These are phyloP conservation scores for Mycena galericulata DNA, from an alignment of 768 basidiomycete genomes.

Conservation along the genomic window DNA sequence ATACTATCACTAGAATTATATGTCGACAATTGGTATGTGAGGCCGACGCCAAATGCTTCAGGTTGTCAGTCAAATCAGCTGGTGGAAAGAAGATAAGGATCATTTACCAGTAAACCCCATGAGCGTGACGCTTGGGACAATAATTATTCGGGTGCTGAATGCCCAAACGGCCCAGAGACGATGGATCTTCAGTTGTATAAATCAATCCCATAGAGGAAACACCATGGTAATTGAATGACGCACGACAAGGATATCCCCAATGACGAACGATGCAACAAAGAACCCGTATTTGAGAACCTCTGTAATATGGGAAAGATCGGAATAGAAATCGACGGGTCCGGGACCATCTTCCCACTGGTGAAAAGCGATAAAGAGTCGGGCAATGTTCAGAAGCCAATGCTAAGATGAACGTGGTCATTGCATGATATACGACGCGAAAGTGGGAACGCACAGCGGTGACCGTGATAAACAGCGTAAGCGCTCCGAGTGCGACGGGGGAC, in stretches of 20 bases:
- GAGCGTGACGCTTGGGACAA: slow-evolving; percentile 3
- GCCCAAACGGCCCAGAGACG: slow-evolving; percentile 9
- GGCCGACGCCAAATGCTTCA: slow-evolving; percentile 10
- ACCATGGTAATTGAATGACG: neutral
- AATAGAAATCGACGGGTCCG: neutral
- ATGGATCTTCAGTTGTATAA: neutral
- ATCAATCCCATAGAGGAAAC: neutral
- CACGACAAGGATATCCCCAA: neutral
- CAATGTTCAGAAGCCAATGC: slow-evolving; percentile 16
- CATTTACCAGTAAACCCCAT: neutral
- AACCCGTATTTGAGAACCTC: slow-evolving; percentile 9
- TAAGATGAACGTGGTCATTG: neutral
- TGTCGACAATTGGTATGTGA: slow-evolving; percentile 5
- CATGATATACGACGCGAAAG: neutral
- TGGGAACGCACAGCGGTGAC: neutral
- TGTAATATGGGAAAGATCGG: slow-evolving; percentile 8
- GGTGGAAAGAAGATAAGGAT: neutral
- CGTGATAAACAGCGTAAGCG: neutral
- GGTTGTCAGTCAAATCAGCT: neutral
- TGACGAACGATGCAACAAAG: neutral
- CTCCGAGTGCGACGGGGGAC: neutral
- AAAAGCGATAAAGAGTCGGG: slow-evolving; percentile 7
- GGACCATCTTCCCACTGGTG: neutral
- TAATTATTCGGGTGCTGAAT: neutral
- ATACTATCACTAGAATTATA: slow-evolving; percentile 5